Percentiles rank a stretch among this genome's conserved stretches.
These are phyloP conservation scores for Iris macrosiphon DNA, from an alignment of 106 monocot genomes.

Conservation along the genomic window DNA sequence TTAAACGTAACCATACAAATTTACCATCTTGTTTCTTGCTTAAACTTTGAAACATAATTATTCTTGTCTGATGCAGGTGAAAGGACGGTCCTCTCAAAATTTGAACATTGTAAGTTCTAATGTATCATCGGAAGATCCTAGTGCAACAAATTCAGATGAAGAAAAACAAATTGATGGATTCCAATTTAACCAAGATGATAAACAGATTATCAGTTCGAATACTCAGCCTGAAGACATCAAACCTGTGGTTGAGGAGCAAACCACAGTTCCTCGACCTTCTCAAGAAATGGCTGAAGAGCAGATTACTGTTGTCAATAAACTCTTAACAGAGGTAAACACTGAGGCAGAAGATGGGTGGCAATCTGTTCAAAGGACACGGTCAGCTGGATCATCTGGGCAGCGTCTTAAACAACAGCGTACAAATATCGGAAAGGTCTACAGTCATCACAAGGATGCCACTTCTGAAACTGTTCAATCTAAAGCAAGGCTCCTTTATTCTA, in stretches of 20 bases:
- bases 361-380: constrained; percentile 87
- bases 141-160: constrained; percentile 30
- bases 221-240: constrained; percentile 27
- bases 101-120: constrained; percentile 31
- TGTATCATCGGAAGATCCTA: constrained; percentile 28
- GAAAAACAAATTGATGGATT: constrained; percentile 34
- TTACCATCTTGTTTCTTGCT: no score
- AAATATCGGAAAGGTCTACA: constrained; percentile 40
- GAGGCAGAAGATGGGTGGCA: constrained; percentile 96
- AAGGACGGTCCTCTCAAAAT: constrained; percentile 36
- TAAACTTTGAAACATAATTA: no score
- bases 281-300: constrained; percentile 22
- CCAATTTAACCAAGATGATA: constrained; percentile 17
- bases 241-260: constrained; percentile 16
- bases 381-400: constrained; percentile 44
- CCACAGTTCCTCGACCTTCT: constrained; percentile 12
- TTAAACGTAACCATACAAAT: no score
- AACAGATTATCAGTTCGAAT: neutral
- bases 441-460: constrained; percentile 42
- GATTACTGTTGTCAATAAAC: constrained; percentile 14
- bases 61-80: constrained; percentile 46
- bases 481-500: constrained; percentile 45
- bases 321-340: constrained; percentile 15
- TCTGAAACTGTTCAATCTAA: constrained; percentile 46
- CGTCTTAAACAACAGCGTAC: constrained; percentile 40